Evolutionary conservation across 176 grass and related monocot genomes (phyloP).

Genomic region (Pontederia crassipes): DNA sequence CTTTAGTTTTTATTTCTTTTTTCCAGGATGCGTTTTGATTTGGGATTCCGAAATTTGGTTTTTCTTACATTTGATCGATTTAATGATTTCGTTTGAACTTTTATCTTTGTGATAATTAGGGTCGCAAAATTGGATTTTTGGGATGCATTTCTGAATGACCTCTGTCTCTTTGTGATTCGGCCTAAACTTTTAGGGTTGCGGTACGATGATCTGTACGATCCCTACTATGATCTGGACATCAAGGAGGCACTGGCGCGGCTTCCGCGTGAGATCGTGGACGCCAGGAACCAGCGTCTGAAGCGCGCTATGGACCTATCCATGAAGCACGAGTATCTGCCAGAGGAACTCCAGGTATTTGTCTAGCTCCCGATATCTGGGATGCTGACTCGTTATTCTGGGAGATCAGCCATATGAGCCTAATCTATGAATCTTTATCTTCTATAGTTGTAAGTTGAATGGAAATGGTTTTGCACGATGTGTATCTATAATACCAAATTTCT

Average conservation of each 20-base stretch:
- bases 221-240: constrained; percentile 69
- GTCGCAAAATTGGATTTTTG: background rate
- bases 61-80: background rate
- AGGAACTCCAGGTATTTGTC: constrained; percentile 52
- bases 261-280: constrained; percentile 77
- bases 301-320: constrained; percentile 91
- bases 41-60: no score
- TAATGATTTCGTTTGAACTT: background rate
- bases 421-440: no score
- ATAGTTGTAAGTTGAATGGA: no score
- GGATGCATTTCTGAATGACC: background rate
- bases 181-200: constrained; percentile 46
- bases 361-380: background rate
- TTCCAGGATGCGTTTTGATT: no score
- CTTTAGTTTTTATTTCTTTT: background rate
- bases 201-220: constrained; percentile 89
- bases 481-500: no score
- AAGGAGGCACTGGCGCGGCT: constrained; percentile 86
- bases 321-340: constrained; percentile 90
- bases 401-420: background rate
- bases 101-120: constrained; percentile 3
- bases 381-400: background rate
- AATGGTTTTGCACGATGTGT: no score
- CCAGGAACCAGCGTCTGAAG: constrained; percentile 89
- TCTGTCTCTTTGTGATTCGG: background rate